phyloP scores from a whole-genome alignment of 164 flowering plant species.

The Liriodendron chinense region DNA sequence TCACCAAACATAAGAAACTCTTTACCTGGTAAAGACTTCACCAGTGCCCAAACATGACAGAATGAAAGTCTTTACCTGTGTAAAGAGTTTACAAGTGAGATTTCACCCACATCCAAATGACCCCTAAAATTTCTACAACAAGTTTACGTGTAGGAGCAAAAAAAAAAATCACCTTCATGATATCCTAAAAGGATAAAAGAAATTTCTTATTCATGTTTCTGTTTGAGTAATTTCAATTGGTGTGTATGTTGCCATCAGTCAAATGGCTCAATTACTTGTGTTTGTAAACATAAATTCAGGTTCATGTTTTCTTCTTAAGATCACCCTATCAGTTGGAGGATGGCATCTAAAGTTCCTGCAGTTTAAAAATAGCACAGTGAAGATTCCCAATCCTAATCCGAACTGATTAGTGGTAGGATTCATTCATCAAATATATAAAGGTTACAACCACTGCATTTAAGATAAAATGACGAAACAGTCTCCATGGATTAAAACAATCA shows the following conservation, averaged over 20 bases:
- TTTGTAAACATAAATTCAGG: slow-evolving; percentile 3
- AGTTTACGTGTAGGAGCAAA: neutral
- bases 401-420: neutral
- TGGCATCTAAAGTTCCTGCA: neutral
- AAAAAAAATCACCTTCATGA: neutral
- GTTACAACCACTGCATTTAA: neutral
- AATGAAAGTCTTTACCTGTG: too few species aligned
- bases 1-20: too few species aligned
- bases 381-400: neutral
- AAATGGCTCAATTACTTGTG: neutral
- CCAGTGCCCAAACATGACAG: too few species aligned
- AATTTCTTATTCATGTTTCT: too few species aligned
- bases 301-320: neutral
- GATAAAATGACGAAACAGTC: neutral
- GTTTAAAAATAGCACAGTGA: neutral
- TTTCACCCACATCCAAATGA: too few species aligned
- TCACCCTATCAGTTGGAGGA: neutral
- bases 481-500: too few species aligned
- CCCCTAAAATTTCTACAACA: neutral
- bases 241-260: neutral
- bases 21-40: too few species aligned
- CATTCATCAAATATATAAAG: neutral
- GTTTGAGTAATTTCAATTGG: too few species aligned
- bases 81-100: too few species aligned
- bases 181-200: neutral